Evolutionary conservation across 2,329 filamentous ascomycete species (phyloP).

Genomic region (Cryoendolithus antarcticus): DNA sequence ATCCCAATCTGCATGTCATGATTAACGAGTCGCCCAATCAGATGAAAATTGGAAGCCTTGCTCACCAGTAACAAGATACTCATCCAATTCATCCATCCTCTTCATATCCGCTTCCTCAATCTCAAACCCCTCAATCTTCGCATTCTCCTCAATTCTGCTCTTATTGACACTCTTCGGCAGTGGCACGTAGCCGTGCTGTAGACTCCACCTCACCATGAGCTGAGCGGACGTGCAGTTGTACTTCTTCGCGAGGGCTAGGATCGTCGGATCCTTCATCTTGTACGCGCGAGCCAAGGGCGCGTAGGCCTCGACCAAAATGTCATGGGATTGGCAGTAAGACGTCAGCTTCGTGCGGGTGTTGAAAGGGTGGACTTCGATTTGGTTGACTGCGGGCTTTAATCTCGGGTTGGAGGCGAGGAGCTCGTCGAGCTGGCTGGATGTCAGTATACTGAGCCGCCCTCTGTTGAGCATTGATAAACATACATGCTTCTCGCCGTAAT

Average conservation of each 20-base stretch:
- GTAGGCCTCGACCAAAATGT: constrained; percentile 66
- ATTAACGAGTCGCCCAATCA: constrained; percentile 2
- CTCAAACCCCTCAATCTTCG: constrained; percentile 45
- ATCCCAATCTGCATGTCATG: constrained; percentile 20
- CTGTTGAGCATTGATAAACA: constrained; percentile 19
- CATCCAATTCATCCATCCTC: constrained; percentile 52
- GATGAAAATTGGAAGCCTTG: constrained; percentile 9
- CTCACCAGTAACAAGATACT: constrained; percentile 61
- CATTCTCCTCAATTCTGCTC: constrained; percentile 54
- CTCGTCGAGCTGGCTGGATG: constrained; percentile 47
- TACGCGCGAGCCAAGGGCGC: constrained; percentile 62
- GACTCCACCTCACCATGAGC: constrained; percentile 63
- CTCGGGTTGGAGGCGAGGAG: constrained; percentile 50
- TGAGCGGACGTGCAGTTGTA: constrained; percentile 62
- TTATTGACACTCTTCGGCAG: constrained; percentile 59
- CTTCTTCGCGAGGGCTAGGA: constrained; percentile 51
- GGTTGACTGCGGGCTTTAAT: constrained; percentile 59
- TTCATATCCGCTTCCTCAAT: constrained; percentile 53
- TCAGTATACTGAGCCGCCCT: not conserved
- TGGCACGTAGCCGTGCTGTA: constrained; percentile 62
- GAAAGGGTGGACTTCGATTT: constrained; percentile 75
- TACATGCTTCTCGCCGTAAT: constrained; percentile 64
- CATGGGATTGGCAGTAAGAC: constrained; percentile 50
- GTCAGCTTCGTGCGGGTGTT: constrained; percentile 60
- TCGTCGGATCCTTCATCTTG: constrained; percentile 54